Percentiles rank a stretch among this genome's conserved stretches.
phyloP scores from a whole-genome alignment of 768 basidiomycete genomes.

The Rhizopogon sp. region DNA sequence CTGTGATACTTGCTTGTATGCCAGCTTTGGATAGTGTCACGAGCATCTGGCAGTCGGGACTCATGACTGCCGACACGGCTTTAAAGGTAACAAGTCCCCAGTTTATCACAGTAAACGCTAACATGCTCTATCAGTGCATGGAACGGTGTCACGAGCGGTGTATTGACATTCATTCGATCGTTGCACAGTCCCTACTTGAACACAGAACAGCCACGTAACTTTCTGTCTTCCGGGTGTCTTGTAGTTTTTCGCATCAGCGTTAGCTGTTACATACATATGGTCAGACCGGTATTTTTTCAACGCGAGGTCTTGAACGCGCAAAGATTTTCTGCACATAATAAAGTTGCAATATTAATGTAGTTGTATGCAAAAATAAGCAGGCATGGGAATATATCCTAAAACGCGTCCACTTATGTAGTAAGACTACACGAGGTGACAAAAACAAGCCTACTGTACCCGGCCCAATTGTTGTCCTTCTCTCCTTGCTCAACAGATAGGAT shows the following conservation, averaged over 20 bases:
- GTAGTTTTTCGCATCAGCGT: not conserved
- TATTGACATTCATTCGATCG: slow-evolving; percentile 69
- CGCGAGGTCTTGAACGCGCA: not conserved
- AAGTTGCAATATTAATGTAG: not conserved
- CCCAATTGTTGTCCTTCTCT: too few species aligned
- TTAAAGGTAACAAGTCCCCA: slow-evolving; percentile 43
- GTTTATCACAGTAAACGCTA: not conserved
- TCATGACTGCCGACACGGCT: slow-evolving; percentile 47
- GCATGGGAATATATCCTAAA: not conserved
- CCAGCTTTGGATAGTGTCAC: slow-evolving; percentile 84
- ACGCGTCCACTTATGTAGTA: not conserved
- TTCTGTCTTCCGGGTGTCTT: not conserved
- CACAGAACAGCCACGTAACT: slow-evolving; percentile 12
- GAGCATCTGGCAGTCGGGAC: slow-evolving; percentile 82
- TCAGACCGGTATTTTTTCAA: not conserved
- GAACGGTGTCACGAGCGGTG: slow-evolving; percentile 66
- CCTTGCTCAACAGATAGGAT: too few species aligned
- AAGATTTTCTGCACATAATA: not conserved
- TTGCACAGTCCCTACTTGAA: slow-evolving; percentile 64
- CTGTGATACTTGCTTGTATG: slow-evolving; percentile 78
- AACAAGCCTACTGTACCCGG: too few species aligned
- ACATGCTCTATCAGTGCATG: slow-evolving; percentile 48
- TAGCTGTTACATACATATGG: not conserved
- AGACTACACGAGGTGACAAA: too few species aligned
- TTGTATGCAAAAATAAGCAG: not conserved